Evolutionary conservation across 805 yeast genomes (phyloP), one percentile per base, ranked within the genome.

Genomic region (Grigorovia jiainica): DNA sequence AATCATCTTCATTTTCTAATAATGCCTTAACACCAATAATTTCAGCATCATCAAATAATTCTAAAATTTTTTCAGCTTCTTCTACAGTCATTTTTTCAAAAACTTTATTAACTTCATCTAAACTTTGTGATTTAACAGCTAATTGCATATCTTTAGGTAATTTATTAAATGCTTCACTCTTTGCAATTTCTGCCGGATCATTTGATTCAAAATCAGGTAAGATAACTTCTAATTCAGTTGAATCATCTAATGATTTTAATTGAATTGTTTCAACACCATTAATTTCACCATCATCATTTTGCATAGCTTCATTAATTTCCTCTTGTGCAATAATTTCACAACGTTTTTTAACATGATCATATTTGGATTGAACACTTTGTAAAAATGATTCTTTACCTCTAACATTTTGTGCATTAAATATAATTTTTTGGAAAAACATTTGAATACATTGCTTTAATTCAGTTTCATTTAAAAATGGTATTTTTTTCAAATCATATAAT

Each of bases 211-310:
- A 73, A 46, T 68, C 63, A 6, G 96, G 96, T 13, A 85, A 64
- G 44, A 70, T 73, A 11, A 90, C 86, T 38, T 76, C 71, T 35
- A 90, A 69, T 60, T 82, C 79, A 2, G 87, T 76, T 44, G 79
- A 72, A 34, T 92, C 95, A 61, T 90, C 97, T 44, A 89, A 72
- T 0, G 95, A 78, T 56, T 84, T 84, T 57, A 90, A 70, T 64
- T 90, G 98, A 50, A 90, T 87, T 46, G 82, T 78, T 43, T 80
- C 90, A 39, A 79, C 90, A 36, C 78, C 89, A 32, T 61, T 75
- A 23, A 61, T 66, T 24, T 27, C 32, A 11, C 19, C 46, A 7
- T 35, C 20, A 35, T 18, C 38, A 9, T 36, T 11, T 27, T 18
- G 31, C 25, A 25, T 18, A 15, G 43, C 57, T 5, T 58, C 68